Percentiles rank a stretch among this genome's conserved stretches.
phyloP scores from a whole-genome alignment of 2,329 filamentous ascomycete species.

The Microcyclospora pomicola region DNA sequence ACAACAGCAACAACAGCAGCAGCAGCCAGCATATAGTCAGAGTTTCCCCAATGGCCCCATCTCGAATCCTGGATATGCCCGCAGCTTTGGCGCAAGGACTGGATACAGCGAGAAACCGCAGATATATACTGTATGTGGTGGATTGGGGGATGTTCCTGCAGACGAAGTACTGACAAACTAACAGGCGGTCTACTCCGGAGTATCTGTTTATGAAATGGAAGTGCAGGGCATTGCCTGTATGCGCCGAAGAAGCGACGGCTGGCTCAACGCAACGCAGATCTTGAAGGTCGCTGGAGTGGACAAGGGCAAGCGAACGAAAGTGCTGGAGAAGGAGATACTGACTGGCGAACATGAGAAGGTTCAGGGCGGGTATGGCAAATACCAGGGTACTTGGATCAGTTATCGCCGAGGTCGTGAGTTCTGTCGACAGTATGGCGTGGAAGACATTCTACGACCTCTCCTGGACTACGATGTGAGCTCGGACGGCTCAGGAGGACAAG shows the following conservation, averaged over 20 bases:
- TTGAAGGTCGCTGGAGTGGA: constrained; percentile 94
- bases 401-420: constrained; percentile 87
- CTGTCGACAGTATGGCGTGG: constrained; percentile 64
- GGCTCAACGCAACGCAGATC: constrained; percentile 97
- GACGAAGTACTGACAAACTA: constrained; percentile 2
- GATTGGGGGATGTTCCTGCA: background rate
- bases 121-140: constrained; percentile 34
- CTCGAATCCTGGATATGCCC: constrained; percentile 25
- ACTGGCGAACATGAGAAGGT: constrained; percentile 97
- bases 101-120: constrained; percentile 27
- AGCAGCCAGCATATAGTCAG: constrained; percentile 14
- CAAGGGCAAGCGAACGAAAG: constrained; percentile 95
- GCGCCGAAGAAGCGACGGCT: constrained; percentile 86
- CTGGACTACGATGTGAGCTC: constrained; percentile 70
- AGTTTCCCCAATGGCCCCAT: constrained; percentile 22
- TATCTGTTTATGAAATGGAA: constrained; percentile 97
- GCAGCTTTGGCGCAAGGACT: constrained; percentile 20
- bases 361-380: constrained; percentile 95
- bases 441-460: constrained; percentile 60
- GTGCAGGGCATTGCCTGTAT: constrained; percentile 88
- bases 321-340: constrained; percentile 93
- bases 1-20: constrained; percentile 6
- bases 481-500: constrained; percentile 55
- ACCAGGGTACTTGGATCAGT: constrained; percentile 97
- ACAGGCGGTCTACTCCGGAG: constrained; percentile 81